Evolutionary conservation across 352 stramenopile genomes (phyloP).

Genomic region (Phytophthora ohioensis): DNA sequence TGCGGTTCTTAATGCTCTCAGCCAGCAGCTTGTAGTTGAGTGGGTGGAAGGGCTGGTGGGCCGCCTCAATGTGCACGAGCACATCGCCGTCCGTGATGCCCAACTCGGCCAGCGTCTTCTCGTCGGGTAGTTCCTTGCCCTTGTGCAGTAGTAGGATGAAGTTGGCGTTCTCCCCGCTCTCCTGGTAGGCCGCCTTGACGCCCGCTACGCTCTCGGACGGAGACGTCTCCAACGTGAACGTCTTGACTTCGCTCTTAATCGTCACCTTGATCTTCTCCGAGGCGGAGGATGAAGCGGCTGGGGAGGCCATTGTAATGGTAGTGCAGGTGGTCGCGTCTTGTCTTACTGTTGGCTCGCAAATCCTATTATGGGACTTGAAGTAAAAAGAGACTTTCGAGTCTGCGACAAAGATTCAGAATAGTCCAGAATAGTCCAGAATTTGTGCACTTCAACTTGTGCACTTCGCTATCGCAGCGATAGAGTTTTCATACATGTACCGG

Average conservation of each 20-base stretch:
- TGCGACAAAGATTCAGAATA: slow-evolving; percentile 1
- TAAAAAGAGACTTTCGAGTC: slow-evolving; percentile 9
- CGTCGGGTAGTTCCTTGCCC: slow-evolving; percentile 85
- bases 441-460: too few relatives aligned
- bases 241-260: slow-evolving; percentile 81
- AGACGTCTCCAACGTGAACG: slow-evolving; percentile 74
- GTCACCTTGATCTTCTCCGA: slow-evolving; percentile 73
- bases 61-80: slow-evolving; percentile 86
- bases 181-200: slow-evolving; percentile 87
- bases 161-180: slow-evolving; percentile 75
- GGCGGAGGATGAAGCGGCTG: not conserved
- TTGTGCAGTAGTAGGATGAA: slow-evolving; percentile 89
- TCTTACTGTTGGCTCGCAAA: slow-evolving; percentile 17
- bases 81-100: slow-evolving; percentile 64
- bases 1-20: slow-evolving; percentile 78
- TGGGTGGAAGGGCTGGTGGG: slow-evolving; percentile 87
- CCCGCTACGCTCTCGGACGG: slow-evolving; percentile 79
- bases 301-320: slow-evolving; percentile 27
- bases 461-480: too few relatives aligned
- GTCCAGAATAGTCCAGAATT: too few relatives aligned
- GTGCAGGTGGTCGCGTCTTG: not conserved
- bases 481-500: too few relatives aligned
- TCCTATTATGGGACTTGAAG: slow-evolving; percentile 25
- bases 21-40: slow-evolving; percentile 89
- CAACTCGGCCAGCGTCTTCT: slow-evolving; percentile 85